A percentile compares a stretch with the other conserved stretches of the same genome.
These are phyloP conservation scores for Talaromyces rugulosus DNA, from an alignment of 2,329 filamentous ascomycete genomes.

Conservation along the genomic window DNA sequence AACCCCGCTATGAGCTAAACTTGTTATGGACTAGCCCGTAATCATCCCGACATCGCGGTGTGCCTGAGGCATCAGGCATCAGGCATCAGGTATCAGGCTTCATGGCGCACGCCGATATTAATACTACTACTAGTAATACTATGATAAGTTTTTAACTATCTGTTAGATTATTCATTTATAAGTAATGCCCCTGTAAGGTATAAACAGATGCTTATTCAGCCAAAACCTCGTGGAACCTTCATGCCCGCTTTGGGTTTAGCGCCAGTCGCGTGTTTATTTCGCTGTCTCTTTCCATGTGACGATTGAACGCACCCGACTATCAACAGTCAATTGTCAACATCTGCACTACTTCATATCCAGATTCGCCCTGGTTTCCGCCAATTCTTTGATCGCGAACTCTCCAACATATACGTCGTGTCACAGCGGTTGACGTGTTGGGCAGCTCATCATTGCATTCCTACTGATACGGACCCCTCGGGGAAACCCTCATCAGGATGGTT, in stretches of 20 bases:
- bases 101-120: no score
- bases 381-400: not conserved
- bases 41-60: not conserved
- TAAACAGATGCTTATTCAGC: not conserved
- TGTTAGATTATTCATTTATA: not conserved
- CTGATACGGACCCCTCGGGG: not conserved
- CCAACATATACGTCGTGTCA: not conserved
- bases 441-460: not conserved
- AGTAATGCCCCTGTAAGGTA: not conserved
- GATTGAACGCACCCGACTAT: not conserved
- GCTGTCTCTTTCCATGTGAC: not conserved
- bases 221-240: not conserved
- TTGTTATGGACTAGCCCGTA: not conserved
- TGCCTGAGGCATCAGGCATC: not conserved
- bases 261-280: not conserved
- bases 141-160: not conserved
- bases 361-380: not conserved
- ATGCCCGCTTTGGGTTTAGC: not conserved
- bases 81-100: no score
- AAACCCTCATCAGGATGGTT: slow-evolving; percentile 24
- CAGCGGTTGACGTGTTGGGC: not conserved
- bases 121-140: no score
- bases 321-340: not conserved
- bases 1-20: not conserved
- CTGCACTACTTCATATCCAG: not conserved